phyloP scores from a whole-genome alignment of 495 filamentous ascomycete species.

The Polyplosphaeria fusca region DNA sequence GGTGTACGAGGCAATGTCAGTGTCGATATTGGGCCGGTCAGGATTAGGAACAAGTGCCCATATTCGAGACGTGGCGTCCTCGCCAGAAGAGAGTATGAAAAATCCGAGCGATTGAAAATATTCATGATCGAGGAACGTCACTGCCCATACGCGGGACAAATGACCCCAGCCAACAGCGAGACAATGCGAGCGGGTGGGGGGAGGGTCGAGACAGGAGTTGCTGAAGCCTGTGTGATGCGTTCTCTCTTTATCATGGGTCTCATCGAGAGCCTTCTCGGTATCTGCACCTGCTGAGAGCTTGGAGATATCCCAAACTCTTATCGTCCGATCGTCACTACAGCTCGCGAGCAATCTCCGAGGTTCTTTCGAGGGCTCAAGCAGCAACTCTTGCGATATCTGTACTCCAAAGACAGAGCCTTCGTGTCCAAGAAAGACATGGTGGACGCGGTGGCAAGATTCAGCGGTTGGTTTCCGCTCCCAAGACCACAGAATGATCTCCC shows the following conservation, averaged over 20 bases:
- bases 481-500: constrained; percentile 89
- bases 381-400: constrained; percentile 63
- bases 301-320: constrained; percentile 83
- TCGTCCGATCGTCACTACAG: constrained; percentile 92
- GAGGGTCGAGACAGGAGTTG: constrained; percentile 9
- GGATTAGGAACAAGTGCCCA: constrained; percentile 56
- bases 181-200: constrained; percentile 41
- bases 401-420: constrained; percentile 94
- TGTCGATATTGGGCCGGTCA: neutral
- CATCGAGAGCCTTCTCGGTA: constrained; percentile 26
- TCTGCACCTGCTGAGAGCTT: constrained; percentile 39
- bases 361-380: constrained; percentile 35
- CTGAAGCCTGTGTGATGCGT: constrained; percentile 24
- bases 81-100: constrained; percentile 59
- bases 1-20: constrained; percentile 20
- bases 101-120: constrained; percentile 28
- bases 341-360: constrained; percentile 67
- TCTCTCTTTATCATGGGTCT: constrained; percentile 44
- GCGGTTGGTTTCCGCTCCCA: constrained; percentile 38
- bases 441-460: constrained; percentile 38
- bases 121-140: constrained; percentile 55
- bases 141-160: constrained; percentile 82
- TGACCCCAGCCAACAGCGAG: constrained; percentile 78
- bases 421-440: constrained; percentile 79
- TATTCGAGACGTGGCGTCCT: constrained; percentile 68